Base-by-base conservation (phyloP, 768 basidiomycete species). In the Cystobasidium tubakii region DNA sequence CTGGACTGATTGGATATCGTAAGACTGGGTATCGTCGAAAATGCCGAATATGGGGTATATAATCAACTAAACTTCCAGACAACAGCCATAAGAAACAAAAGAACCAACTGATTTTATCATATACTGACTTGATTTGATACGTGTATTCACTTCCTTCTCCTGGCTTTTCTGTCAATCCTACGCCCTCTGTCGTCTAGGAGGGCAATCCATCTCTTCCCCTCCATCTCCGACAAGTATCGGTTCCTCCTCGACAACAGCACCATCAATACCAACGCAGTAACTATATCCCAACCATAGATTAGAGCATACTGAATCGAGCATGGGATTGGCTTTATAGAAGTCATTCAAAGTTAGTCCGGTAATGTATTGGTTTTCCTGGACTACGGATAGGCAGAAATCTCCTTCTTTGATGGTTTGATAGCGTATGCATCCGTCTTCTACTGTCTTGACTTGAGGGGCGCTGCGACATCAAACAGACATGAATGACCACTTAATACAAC, bases 341-440 rank as follows among this genome's bases (percentile, higher is more conserved):
- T 60, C 29, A 17, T 60, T 15, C 33, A 60, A 29, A 6, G 25
- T 34, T 2, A 60, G 15, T 27, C 29, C 25, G 2, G 57, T 60
- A 6, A 34, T 60, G 13, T 27, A 34, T 29, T 60, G 12, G 29
- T 27, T 6, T 15, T 60, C 57, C 21, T 12, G 15, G 4, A 60
- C 57, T 27, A 60, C 33, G 13, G 29, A 29, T 9, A 71, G 69
- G 54, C 69, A 71, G 69, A 33, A 27, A 60, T 60, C 57, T 60
- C 57, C 57, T 60, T 60, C 57, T 60, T 60, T 27, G 33, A 60
- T 34, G 21, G 33, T 60, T 29, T 71, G 69, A 36, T 57, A 71
- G 29, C 69, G 53, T 3, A 44, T 57, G 34, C 69, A 71, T 13
- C 54, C 63, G 4, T 65, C 27, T 42, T 65, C 63, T 6, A 36